phyloP scores from a whole-genome alignment of 2,329 filamentous ascomycete species.

The Teratosphaeria epicoccoides region DNA sequence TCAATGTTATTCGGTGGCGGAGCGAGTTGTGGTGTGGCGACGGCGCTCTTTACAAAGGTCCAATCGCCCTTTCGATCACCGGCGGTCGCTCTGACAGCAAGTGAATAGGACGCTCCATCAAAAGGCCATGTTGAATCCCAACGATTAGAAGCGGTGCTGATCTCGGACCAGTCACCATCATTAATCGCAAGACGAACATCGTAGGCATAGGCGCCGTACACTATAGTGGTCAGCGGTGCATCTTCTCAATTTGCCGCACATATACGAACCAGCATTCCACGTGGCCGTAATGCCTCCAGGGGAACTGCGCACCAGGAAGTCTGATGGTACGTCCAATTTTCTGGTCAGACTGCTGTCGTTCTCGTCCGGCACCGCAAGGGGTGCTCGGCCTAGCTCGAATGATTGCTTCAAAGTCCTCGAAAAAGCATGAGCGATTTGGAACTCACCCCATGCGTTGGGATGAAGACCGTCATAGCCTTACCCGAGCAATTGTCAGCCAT shows the following conservation, averaged over 20 bases:
- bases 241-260: not conserved
- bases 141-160: not conserved
- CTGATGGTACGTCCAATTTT: not conserved
- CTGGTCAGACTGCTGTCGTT: not conserved
- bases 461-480: conserved; percentile 33
- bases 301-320: not conserved
- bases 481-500: not conserved
- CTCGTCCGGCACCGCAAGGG: not conserved
- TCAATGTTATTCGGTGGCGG: not conserved
- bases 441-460: conserved; percentile 33
- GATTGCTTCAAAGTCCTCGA: conserved; percentile 18
- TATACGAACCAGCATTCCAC: not conserved
- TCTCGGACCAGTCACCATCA: not conserved
- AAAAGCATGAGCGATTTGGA: conserved; percentile 34
- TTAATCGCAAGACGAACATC: not conserved
- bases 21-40: not conserved
- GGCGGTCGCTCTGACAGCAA: not conserved
- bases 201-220: not conserved
- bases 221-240: not conserved
- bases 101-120: not conserved
- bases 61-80: not conserved
- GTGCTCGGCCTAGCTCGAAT: not conserved
- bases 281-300: not conserved
- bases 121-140: not conserved
- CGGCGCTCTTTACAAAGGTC: not conserved